Evolutionary conservation across 352 stramenopile genomes (phyloP).

Genomic region (Phytophthora cryptogea): DNA sequence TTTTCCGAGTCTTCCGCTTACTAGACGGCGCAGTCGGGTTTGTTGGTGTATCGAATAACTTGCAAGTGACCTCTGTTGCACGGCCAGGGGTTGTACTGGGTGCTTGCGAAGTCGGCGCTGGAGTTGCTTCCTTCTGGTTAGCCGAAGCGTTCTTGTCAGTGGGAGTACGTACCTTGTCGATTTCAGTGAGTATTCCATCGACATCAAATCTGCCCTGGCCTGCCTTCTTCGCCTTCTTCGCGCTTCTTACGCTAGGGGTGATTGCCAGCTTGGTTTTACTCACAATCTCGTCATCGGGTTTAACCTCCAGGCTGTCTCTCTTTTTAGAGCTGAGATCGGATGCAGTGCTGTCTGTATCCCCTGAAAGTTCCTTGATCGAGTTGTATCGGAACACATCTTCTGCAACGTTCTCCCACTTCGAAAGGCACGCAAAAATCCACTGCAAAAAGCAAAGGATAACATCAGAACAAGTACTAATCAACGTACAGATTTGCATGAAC

Average conservation of each 20-base stretch:
- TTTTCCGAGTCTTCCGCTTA: conserved; percentile 28
- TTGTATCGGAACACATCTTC: conserved; percentile 60
- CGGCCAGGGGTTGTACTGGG: conserved; percentile 14
- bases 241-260: conserved; percentile 28
- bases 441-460: conserved; percentile 27
- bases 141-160: conserved; percentile 33
- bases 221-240: conserved; percentile 34
- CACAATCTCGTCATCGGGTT: conserved; percentile 24
- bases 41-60: conserved; percentile 65
- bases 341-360: conserved; percentile 29
- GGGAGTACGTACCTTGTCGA: conserved; percentile 54
- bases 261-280: conserved; percentile 32
- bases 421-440: conserved; percentile 81
- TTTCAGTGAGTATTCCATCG: conserved; percentile 57
- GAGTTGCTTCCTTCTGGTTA: conserved; percentile 17
- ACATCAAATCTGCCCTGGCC: conserved; percentile 55
- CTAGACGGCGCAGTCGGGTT: conserved; percentile 22
- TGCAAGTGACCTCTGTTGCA: conserved; percentile 45
- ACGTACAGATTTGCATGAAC: conserved; percentile 2
- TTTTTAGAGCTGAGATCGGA: conserved; percentile 29
- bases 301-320: conserved; percentile 25
- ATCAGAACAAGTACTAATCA: conserved; percentile 1
- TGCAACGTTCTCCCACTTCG: conserved; percentile 62
- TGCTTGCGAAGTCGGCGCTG: conserved; percentile 11
- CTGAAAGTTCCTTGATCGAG: conserved; percentile 24